A percentile compares a stretch with the other conserved stretches of the same genome.
These are phyloP conservation scores for Boletus barrowsii DNA, from an alignment of 768 basidiomycete species.

Conservation along the genomic window DNA sequence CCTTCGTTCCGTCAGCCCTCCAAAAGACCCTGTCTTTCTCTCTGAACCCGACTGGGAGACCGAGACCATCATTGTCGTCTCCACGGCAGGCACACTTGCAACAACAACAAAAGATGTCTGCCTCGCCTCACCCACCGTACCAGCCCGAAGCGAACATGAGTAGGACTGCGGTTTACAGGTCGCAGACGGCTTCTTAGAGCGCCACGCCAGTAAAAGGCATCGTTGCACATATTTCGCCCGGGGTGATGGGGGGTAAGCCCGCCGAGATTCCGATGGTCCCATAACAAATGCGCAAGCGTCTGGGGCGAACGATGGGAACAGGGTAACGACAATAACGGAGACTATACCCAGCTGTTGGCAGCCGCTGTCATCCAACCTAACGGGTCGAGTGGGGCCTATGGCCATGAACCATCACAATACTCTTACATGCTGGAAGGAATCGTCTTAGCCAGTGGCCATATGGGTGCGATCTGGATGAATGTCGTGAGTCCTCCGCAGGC, in stretches of 20 bases:
- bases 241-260: constrained; percentile 36
- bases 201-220: constrained; percentile 28
- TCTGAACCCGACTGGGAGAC: constrained; percentile 46
- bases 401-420: constrained; percentile 55
- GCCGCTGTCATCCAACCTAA: constrained; percentile 57
- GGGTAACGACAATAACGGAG: constrained; percentile 24
- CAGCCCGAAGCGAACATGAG: constrained; percentile 28
- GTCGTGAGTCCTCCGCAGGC: constrained; percentile 38
- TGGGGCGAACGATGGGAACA: constrained; percentile 18
- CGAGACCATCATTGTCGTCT: constrained; percentile 30
- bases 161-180: constrained; percentile 26
- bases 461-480: constrained; percentile 41
- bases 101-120: constrained; percentile 36
- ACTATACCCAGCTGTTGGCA: constrained; percentile 55
- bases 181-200: constrained; percentile 25
- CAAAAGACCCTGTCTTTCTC: constrained; percentile 40
- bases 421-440: constrained; percentile 71
- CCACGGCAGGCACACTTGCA: constrained; percentile 28
- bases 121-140: constrained; percentile 33
- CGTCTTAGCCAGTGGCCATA: constrained; percentile 28
- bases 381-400: constrained; percentile 49
- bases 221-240: constrained; percentile 19
- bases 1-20: constrained; percentile 50
- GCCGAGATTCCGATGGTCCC: constrained; percentile 57
- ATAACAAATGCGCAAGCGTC: constrained; percentile 15